phyloP scores from a whole-genome alignment of 2,329 filamentous ascomycete genomes.

The Phialophora chinensis region DNA sequence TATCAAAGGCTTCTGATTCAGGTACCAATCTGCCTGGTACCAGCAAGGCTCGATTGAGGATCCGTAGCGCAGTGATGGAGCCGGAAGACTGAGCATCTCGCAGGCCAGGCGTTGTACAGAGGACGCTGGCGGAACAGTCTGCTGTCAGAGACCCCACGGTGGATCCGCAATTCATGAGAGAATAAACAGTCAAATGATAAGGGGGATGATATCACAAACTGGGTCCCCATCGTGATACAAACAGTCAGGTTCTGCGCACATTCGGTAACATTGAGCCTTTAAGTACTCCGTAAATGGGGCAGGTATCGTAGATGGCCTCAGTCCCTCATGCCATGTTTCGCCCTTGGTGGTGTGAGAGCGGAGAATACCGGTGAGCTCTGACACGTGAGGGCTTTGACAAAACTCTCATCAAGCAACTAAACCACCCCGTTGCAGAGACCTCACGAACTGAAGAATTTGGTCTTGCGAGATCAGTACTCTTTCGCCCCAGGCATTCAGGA shows the following conservation, averaged over 20 bases:
- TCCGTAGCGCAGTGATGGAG: background rate
- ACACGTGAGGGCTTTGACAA: conserved; percentile 18
- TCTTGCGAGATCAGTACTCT: background rate
- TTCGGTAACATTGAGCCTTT: background rate
- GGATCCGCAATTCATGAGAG: conserved; percentile 5
- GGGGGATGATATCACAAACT: conserved; percentile 4
- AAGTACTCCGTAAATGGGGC: background rate
- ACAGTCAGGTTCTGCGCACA: background rate
- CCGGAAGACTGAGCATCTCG: background rate
- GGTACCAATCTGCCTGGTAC: conserved; percentile 2
- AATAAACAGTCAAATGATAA: conserved; percentile 17
- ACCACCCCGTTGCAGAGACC: background rate
- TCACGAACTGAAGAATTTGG: background rate
- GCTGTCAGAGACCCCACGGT: background rate
- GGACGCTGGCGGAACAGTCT: background rate
- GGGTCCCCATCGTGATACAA: background rate
- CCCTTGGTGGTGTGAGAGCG: conserved; percentile 24
- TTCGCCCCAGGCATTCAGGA: conserved; percentile 10
- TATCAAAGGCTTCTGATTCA: conserved; percentile 2
- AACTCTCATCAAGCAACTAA: background rate
- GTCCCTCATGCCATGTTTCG: background rate
- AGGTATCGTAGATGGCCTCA: background rate
- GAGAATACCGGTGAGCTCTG: conserved; percentile 13
- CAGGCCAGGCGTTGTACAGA: background rate
- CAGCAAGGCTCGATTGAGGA: background rate